phyloP scores from a whole-genome alignment of 129 eudicot species.

The Daucus carota region DNA sequence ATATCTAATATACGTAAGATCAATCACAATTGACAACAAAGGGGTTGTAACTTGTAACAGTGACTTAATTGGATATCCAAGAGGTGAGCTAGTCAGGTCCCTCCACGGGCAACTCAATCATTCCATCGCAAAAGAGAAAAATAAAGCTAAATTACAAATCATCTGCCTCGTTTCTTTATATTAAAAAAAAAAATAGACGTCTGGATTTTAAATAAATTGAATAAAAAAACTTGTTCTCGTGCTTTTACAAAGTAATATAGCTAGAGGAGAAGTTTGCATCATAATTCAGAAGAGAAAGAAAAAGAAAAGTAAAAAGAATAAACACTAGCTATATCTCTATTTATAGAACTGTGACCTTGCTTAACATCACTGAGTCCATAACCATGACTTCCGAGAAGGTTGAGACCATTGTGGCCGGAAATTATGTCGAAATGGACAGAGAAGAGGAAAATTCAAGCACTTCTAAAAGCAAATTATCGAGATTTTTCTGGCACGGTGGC shows the following conservation, averaged over 20 bases:
- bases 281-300: slow-evolving; percentile 1
- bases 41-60: not conserved
- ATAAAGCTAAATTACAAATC: not conserved
- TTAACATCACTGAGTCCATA: slow-evolving; percentile 1
- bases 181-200: not conserved
- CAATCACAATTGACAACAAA: not conserved
- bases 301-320: not conserved
- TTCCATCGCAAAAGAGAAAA: not conserved
- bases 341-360: slow-evolving; percentile 11
- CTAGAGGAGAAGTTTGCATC: not conserved
- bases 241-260: not conserved
- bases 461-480: slow-evolving; percentile 27
- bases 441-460: slow-evolving; percentile 25
- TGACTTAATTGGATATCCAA: not conserved
- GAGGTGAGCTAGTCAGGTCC: not conserved
- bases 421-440: slow-evolving; percentile 49
- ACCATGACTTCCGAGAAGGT: slow-evolving; percentile 49
- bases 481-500: slow-evolving; percentile 72
- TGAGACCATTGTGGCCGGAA: slow-evolving; percentile 48
- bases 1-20: not conserved
- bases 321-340: slow-evolving; percentile 9
- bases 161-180: not conserved
- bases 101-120: slow-evolving; percentile 7
- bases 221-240: not conserved
- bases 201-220: no score